phyloP scores from a whole-genome alignment of 2,329 filamentous ascomycete species.

The Pseudonectria foliicola region DNA sequence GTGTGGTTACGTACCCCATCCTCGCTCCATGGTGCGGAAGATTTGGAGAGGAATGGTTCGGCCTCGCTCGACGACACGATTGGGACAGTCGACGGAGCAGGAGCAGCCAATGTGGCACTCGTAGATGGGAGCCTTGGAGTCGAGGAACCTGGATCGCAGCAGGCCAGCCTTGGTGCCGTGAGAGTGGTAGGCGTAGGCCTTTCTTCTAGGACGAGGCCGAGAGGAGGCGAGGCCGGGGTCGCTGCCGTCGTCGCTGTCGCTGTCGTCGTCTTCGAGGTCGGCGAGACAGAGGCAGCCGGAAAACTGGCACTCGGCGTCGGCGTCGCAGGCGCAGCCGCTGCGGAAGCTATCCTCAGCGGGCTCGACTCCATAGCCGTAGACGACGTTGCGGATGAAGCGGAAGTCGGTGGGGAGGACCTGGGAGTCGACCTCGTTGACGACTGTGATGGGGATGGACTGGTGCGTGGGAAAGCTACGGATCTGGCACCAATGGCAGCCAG shows the following conservation, averaged over 20 bases:
- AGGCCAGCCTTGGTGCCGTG: conserved; percentile 45
- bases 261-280: conserved; percentile 47
- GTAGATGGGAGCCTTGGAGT: conserved; percentile 60
- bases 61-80: conserved; percentile 69
- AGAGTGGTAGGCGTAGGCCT: conserved; percentile 57
- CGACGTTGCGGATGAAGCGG: conserved; percentile 57
- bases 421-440: conserved; percentile 57
- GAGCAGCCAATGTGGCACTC: conserved; percentile 70
- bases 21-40: conserved; percentile 64
- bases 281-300: conserved; percentile 63
- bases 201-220: too few relatives aligned
- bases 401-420: conserved; percentile 55
- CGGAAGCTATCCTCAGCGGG: conserved; percentile 55
- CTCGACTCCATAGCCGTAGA: conserved; percentile 53
- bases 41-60: conserved; percentile 66
- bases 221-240: too few relatives aligned
- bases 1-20: conserved; percentile 55
- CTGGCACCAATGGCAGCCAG: conserved; percentile 55
- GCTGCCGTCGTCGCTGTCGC: conserved; percentile 33
- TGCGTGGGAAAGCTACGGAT: conserved; percentile 48
- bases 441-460: conserved; percentile 44
- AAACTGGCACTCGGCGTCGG: conserved; percentile 60
- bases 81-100: conserved; percentile 60
- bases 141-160: conserved; percentile 44
- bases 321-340: conserved; percentile 60